These are phyloP conservation scores for Discostella pseudostelligera DNA, from an alignment of 108 stramenopile genomes.

Conservation along the genomic window DNA sequence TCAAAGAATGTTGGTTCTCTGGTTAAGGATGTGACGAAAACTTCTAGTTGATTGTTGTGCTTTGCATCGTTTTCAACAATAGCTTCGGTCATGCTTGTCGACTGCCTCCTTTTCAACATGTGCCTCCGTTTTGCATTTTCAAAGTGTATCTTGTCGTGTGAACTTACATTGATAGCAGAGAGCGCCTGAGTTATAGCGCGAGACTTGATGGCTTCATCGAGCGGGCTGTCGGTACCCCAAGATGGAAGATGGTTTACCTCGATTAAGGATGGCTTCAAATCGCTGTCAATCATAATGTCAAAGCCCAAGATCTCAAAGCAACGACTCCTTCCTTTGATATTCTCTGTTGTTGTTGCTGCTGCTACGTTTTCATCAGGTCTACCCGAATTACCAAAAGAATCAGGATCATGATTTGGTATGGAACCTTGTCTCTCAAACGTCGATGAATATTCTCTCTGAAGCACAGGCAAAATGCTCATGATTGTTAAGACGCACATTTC, in stretches of 20 bases:
- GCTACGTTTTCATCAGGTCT: not conserved
- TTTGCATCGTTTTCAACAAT: slow-evolving; percentile 1
- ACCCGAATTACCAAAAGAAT: not conserved
- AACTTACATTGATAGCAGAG: slow-evolving; percentile 24
- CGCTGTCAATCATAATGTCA: slow-evolving; percentile 84
- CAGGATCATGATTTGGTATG: slow-evolving; percentile 3
- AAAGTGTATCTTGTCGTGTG: slow-evolving; percentile 31
- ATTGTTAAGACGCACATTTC: slow-evolving; percentile 69
- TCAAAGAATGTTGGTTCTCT: slow-evolving; percentile 19
- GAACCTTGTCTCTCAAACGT: slow-evolving; percentile 27
- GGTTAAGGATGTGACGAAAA: not conserved
- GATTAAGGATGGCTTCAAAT: slow-evolving; percentile 79
- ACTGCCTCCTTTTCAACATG: slow-evolving; percentile 10
- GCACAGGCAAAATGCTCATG: slow-evolving; percentile 61
- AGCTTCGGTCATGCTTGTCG: not conserved
- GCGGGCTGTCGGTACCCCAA: slow-evolving; percentile 48
- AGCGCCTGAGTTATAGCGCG: slow-evolving; percentile 49
- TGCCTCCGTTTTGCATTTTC: slow-evolving; percentile 25
- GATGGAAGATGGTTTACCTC: slow-evolving; percentile 80
- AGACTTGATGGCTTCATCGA: slow-evolving; percentile 54
- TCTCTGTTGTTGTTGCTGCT: not conserved
- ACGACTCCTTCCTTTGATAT: slow-evolving; percentile 23
- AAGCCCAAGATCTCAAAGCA: slow-evolving; percentile 83
- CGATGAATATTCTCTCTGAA: slow-evolving; percentile 56
- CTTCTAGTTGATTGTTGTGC: slow-evolving; percentile 1